Evolutionary conservation across 2,329 filamentous ascomycete species (phyloP), one percentile per base, ranked within the genome.

Genomic region (Penicillium sp.): DNA sequence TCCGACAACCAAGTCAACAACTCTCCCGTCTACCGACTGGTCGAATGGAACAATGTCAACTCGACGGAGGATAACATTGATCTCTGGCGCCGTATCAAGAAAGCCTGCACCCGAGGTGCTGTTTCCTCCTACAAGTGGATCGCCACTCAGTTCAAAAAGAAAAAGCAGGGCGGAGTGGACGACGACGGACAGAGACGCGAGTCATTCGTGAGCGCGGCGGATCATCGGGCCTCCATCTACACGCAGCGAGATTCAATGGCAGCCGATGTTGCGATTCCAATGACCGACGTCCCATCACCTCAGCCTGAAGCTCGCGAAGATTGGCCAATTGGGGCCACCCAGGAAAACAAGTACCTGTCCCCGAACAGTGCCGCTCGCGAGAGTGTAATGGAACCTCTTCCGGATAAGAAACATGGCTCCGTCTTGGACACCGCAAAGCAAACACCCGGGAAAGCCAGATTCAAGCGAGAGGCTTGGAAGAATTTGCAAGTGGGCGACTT

Each of bases 1-100:
- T 85, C 97, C 41, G 94, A 99, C 71, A 96, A 88, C 60, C 89
- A 96, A 67, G 81, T 99, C 58, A 99, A 99, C 76, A 97, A 99
- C 70, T 94, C 94, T 2, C 90, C 92, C 0, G 90, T 97, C 9
- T 93, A 99, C 74, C 86, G 93, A 55, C 79, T 99, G 18, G 80
- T 91, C 11, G 88, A 92, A 58, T 97, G 90, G 87, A 83, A 88
- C 62, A 99, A 99, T 65, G 92, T 97, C 64, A 99, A 99, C 64
- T 90, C 92, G 13, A 85, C 88, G 38, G 89, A 92, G 62, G 93
- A 97, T 66, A 87, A 90, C 58, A 83, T 99, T 40, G 92, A 90
- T 1, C 39, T 83, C 27, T 99, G 94, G 94, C 87, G 94, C 66
- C 86, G 80, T 62, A 82, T 94, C 76, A 99, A 99, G 76, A 99